Evolutionary conservation across 768 basidiomycete species (phyloP).

Genomic region (Leccinum fibrillosum): DNA sequence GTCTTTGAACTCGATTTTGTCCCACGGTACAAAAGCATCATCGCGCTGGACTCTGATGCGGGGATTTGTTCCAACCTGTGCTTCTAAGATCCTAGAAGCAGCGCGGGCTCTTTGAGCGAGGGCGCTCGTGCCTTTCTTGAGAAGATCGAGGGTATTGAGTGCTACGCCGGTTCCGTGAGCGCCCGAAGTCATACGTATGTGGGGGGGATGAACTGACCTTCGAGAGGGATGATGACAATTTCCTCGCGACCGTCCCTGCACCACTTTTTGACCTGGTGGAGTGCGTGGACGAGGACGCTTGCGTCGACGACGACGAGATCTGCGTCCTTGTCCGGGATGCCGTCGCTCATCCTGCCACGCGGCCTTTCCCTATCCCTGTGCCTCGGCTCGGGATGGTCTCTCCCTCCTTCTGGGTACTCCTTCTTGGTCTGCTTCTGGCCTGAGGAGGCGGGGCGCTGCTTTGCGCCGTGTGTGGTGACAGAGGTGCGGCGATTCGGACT

Average conservation of each 20-base stretch:
- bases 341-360: slow-evolving; percentile 23
- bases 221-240: slow-evolving; percentile 79
- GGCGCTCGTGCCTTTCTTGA: slow-evolving; percentile 84
- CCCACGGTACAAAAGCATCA: slow-evolving; percentile 82
- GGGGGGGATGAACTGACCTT: slow-evolving; percentile 53
- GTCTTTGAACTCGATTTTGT: slow-evolving; percentile 57
- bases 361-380: slow-evolving; percentile 18
- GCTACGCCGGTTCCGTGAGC: slow-evolving; percentile 41
- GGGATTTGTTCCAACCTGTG: slow-evolving; percentile 78
- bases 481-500: slow-evolving; percentile 18
- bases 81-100: slow-evolving; percentile 86
- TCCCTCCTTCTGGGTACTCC: slow-evolving; percentile 18
- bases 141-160: slow-evolving; percentile 84
- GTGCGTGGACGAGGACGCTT: slow-evolving; percentile 74
- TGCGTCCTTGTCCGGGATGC: slow-evolving; percentile 52
- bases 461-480: slow-evolving; percentile 13
- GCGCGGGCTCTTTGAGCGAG: slow-evolving; percentile 81
- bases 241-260: slow-evolving; percentile 75
- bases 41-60: slow-evolving; percentile 81
- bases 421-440: slow-evolving; percentile 24
- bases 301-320: slow-evolving; percentile 79
- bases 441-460: slow-evolving; percentile 21
- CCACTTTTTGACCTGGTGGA: slow-evolving; percentile 80
- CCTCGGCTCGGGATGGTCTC: slow-evolving; percentile 20
- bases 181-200: background rate